Base-by-base conservation (phyloP, 2,329 filamentous ascomycete species). In the Cordyceps cicadae region DNA sequence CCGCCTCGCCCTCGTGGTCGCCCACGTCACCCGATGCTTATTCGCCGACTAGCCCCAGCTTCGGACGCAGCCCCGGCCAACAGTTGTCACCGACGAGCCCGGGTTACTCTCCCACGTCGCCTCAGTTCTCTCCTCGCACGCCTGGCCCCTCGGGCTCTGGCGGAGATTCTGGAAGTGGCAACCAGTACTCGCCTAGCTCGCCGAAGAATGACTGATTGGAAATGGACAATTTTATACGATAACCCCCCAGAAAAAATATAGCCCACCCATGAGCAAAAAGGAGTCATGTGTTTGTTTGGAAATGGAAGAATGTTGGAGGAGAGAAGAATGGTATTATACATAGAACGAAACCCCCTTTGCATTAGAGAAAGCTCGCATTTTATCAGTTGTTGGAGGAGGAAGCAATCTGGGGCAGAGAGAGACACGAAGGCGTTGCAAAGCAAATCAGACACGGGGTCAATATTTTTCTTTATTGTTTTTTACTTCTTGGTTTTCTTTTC, bases 1-100 rank as follows among this genome's bases (percentile, higher is more conserved):
- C 88, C 52, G 86, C 86, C 3, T 90, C 88, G 54, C 88, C 88
- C n/a, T 84, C 81, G 26, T 92, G 89, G 77, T 92, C 89, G 61
- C 89, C 90, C 3, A 89, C 88, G 7, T 92, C 88, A 46, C 83
- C 83, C 14, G 78, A 80, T 63, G 77, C 79, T 2, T 87, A 87
- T 74, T 86, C 83, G 54, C 84, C 84, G 5, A 86, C 84, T 49
- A 86, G 83, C 66, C 84, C 84, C 34, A 78, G 77, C 62, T 86
- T 83, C 80, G 77, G 80, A 66, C 77, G 78, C 63, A 79, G 78
- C 65, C 78, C 79, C 59, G 79, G 83, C 66, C 74, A 80, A 61
- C 77, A 81, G 66, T 75, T 78, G 67, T 87, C 84, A 41, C 86
- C 87, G 24, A 86, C 84, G 21, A 89, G 88, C 72, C 82, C 89